Percentiles rank a stretch among this genome's conserved stretches.
These are phyloP conservation scores for Nasturtium officinale DNA, from an alignment of 345 rosid genomes.

Conservation along the genomic window DNA sequence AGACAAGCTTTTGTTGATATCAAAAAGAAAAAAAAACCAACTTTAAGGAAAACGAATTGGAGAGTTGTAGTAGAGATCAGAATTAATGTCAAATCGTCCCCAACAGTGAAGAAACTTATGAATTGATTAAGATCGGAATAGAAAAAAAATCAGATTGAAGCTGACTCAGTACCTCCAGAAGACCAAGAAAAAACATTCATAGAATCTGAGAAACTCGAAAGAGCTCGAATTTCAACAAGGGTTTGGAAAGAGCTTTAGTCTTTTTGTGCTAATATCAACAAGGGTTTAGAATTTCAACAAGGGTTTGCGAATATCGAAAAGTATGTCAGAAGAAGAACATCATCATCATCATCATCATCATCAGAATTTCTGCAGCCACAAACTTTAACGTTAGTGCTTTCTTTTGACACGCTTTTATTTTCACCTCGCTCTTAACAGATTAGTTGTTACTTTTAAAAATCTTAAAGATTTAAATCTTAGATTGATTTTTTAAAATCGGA, in stretches of 20 bases:
- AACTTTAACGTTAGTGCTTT: slow-evolving; percentile 9
- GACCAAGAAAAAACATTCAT: slow-evolving; percentile 11
- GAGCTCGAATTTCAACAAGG: slow-evolving; percentile 28
- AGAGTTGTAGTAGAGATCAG: slow-evolving; percentile 12
- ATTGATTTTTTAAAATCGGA: neutral
- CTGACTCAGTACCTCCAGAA: slow-evolving; percentile 23
- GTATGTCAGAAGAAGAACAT: slow-evolving; percentile 19
- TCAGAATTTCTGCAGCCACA: slow-evolving; percentile 39
- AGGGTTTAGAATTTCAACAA: slow-evolving; percentile 24
- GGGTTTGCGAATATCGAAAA: slow-evolving; percentile 17
- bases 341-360: slow-evolving; percentile 22
- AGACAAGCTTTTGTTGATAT: slow-evolving; percentile 2
- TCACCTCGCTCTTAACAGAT: slow-evolving; percentile 11
- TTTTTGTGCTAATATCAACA: slow-evolving; percentile 25
- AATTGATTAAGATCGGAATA: slow-evolving; percentile 9
- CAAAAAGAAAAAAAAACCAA: slow-evolving; percentile 12
- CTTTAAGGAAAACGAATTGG: slow-evolving; percentile 19
- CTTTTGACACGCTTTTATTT: slow-evolving; percentile 28
- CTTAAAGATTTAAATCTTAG: neutral
- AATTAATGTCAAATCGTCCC: neutral
- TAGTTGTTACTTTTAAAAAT: no score
- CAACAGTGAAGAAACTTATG: slow-evolving; percentile 14
- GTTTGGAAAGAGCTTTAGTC: slow-evolving; percentile 15
- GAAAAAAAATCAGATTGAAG: slow-evolving; percentile 4
- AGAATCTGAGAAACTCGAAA: slow-evolving; percentile 11